Evolutionary conservation across 108 stramenopile genomes (phyloP).

Genomic region (Nitzschia sp.): DNA sequence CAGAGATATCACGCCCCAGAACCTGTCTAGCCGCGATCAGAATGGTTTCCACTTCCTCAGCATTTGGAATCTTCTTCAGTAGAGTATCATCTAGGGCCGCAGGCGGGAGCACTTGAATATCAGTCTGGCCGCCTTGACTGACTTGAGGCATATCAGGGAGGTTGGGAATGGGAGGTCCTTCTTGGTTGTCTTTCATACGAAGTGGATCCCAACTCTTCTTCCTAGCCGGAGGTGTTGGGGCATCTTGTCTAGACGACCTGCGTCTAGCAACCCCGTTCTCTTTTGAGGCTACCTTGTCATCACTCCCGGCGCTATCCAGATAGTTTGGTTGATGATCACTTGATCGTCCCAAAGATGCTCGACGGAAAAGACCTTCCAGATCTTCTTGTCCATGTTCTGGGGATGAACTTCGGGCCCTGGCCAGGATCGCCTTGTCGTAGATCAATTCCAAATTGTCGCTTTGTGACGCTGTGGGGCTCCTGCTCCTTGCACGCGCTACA

Average conservation of each 20-base stretch:
- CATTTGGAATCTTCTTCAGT: neutral
- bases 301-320: neutral
- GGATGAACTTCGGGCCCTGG: neutral
- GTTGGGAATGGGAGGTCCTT: neutral
- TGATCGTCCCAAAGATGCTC: neutral
- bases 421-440: neutral
- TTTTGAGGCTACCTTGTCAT: neutral
- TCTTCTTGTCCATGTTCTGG: neutral
- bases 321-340: neutral
- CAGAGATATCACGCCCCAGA: slow-evolving; percentile 9
- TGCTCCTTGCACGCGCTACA: neutral
- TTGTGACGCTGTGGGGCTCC: neutral
- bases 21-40: slow-evolving; percentile 7
- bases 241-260: neutral
- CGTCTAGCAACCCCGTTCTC: neutral
- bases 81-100: neutral
- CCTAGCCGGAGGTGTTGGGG: neutral
- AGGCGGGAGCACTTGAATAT: neutral
- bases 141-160: neutral
- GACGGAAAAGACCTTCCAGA: neutral
- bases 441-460: neutral
- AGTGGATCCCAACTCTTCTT: neutral
- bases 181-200: neutral
- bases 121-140: neutral
- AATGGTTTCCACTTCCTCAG: slow-evolving; percentile 11